These are phyloP conservation scores for Apiotrichum domesticum DNA, from an alignment of 1,284 basidiomycete genomes.

Conservation along the genomic window DNA sequence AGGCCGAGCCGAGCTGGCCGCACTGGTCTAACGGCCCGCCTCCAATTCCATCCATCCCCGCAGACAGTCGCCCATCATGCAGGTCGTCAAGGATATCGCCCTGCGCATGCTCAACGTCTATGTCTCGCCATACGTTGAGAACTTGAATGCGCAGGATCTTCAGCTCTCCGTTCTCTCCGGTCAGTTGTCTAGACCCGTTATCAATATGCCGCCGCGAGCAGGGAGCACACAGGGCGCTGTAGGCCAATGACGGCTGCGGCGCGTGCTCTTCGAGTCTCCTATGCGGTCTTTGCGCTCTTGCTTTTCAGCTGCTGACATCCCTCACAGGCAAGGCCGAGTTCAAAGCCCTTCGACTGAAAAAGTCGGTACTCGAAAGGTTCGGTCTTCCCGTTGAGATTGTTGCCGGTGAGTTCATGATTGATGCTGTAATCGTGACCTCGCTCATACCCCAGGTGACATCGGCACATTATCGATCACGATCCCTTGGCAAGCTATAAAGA, in stretches of 20 bases:
- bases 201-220: too few species aligned
- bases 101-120: slow-evolving; percentile 73
- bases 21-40: background rate
- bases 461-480: slow-evolving; percentile 87
- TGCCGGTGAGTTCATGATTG: slow-evolving; percentile 59
- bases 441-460: slow-evolving; percentile 66
- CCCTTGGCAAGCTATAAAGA: slow-evolving; percentile 93
- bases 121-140: slow-evolving; percentile 92
- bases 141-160: slow-evolving; percentile 89
- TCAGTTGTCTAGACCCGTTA: slow-evolving; percentile 21
- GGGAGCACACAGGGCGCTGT: too few species aligned
- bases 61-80: slow-evolving; percentile 23
- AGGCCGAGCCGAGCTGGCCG: slow-evolving; percentile 1
- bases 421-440: background rate
- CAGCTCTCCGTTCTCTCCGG: slow-evolving; percentile 94
- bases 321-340: slow-evolving; percentile 72
- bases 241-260: too few species aligned
- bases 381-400: slow-evolving; percentile 91
- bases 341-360: slow-evolving; percentile 79
- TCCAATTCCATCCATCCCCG: background rate
- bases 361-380: slow-evolving; percentile 92
- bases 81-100: slow-evolving; percentile 40
- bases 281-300: background rate
- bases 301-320: slow-evolving; percentile 1
- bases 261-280: too few species aligned